phyloP scores from a whole-genome alignment of 208 protist genomes.

The Blastocrithidia nonstop region DNA sequence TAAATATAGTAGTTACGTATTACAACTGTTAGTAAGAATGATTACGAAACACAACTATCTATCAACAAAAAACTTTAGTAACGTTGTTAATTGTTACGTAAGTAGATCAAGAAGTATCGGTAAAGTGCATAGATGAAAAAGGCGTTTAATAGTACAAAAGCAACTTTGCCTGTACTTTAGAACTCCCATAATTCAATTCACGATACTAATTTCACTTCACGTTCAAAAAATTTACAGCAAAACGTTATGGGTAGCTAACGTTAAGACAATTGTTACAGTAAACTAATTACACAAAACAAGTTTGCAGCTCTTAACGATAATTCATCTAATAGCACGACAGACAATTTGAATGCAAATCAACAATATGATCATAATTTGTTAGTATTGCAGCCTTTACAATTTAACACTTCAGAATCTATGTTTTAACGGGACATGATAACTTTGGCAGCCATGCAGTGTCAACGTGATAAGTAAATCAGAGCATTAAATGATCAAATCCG shows the following conservation, averaged over 20 bases:
- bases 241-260: too few species aligned
- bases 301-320: too few species aligned
- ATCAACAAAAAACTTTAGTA: conserved; percentile 48
- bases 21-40: too few species aligned
- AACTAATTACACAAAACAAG: too few species aligned
- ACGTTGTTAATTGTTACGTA: conserved; percentile 61
- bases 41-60: too few species aligned
- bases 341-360: neutral
- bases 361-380: neutral
- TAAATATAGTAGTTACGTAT: too few species aligned
- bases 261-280: too few species aligned
- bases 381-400: conserved; percentile 6
- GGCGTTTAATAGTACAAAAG: conserved; percentile 23
- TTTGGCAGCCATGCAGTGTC: conserved; percentile 13
- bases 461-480: conserved; percentile 14
- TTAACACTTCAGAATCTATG: conserved; percentile 18
- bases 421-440: conserved; percentile 40
- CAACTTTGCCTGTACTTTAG: conserved; percentile 6
- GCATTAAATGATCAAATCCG: conserved; percentile 9
- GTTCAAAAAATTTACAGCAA: neutral
- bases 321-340: neutral
- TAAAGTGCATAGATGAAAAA: conserved; percentile 48
- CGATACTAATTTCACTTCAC: neutral
- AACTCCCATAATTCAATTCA: too few species aligned
- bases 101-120: conserved; percentile 67